A percentile compares a stretch with the other conserved stretches of the same genome.
These are phyloP conservation scores for Quercus lobata DNA, from an alignment of 331 rosid genomes.

Conservation along the genomic window DNA sequence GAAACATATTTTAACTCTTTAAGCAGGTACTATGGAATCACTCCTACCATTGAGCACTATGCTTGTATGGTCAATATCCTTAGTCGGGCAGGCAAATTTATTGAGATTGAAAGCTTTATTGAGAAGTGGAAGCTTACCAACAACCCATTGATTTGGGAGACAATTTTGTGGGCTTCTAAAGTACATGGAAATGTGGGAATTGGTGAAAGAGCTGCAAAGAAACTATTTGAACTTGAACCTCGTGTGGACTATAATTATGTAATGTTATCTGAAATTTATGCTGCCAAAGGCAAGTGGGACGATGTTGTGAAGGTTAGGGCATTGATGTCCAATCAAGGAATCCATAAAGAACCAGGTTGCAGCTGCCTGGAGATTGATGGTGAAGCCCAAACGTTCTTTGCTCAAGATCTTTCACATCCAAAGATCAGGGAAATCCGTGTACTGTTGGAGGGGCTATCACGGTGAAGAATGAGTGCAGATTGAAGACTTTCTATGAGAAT, in stretches of 20 bases:
- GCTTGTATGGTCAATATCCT: constrained; percentile 68
- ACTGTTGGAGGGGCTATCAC: constrained; percentile 41
- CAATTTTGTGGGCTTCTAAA: constrained; percentile 50
- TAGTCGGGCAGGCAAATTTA: constrained; percentile 56
- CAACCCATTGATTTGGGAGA: constrained; percentile 54
- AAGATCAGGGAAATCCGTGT: constrained; percentile 34
- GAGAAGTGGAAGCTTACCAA: constrained; percentile 47
- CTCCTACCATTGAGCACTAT: constrained; percentile 48
- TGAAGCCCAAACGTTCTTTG: constrained; percentile 44
- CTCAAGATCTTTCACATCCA: constrained; percentile 50
- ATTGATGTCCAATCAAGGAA: constrained; percentile 51
- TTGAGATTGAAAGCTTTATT: constrained; percentile 53
- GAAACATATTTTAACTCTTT: constrained; percentile 37
- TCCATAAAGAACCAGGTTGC: constrained; percentile 74
- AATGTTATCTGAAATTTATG: constrained; percentile 60
- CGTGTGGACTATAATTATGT: constrained; percentile 48
- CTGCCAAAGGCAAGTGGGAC: constrained; percentile 54
- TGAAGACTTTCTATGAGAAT: too few relatives aligned
- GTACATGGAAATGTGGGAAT: constrained; percentile 46
- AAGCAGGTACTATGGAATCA: constrained; percentile 34
- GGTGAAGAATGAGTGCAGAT: too few relatives aligned
- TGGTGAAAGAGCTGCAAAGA: constrained; percentile 57
- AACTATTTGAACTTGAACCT: constrained; percentile 57
- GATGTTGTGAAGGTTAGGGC: constrained; percentile 43
- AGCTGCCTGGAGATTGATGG: constrained; percentile 61